A percentile compares a stretch with the other conserved stretches of the same genome.
Conservation (phyloP, 2,329 filamentous ascomycete genomes). For the Canariomyces notabilis region DNA sequence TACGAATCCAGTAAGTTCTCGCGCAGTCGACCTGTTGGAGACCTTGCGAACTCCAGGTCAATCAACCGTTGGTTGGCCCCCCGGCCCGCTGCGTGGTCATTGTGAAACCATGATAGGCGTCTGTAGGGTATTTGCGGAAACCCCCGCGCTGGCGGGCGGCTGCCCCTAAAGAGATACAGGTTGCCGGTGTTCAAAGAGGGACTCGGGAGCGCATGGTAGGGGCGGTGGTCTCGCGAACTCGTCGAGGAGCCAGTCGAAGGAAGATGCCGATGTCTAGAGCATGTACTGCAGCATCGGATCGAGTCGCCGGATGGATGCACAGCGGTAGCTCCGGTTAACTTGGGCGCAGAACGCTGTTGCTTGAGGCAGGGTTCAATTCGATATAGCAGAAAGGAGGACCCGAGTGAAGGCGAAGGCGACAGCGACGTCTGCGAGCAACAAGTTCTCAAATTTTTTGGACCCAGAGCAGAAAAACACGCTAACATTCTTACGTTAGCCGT, state of each 20-base stretch:
- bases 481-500: too few species aligned
- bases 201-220: slow-evolving; percentile 26
- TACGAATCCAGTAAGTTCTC: neutral
- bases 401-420: neutral
- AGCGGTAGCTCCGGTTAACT: neutral
- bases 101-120: slow-evolving; percentile 34
- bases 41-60: slow-evolving; percentile 11
- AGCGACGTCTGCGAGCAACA: neutral
- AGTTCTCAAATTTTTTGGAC: slow-evolving; percentile 11
- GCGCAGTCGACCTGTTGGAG: neutral
- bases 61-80: slow-evolving; percentile 32
- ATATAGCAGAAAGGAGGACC: neutral
- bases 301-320: neutral
- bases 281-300: slow-evolving; percentile 18
- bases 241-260: slow-evolving; percentile 15
- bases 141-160: slow-evolving; percentile 39
- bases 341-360: neutral
- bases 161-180: slow-evolving; percentile 38
- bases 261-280: slow-evolving; percentile 16
- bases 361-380: neutral
- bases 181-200: slow-evolving; percentile 33
- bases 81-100: slow-evolving; percentile 38
- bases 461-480: slow-evolving; percentile 5
- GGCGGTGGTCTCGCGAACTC: slow-evolving; percentile 15
- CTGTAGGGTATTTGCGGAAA: slow-evolving; percentile 38